These are phyloP conservation scores for Aspergillus intermedius DNA, from an alignment of 2,329 filamentous ascomycete species.

Conservation along the genomic window DNA sequence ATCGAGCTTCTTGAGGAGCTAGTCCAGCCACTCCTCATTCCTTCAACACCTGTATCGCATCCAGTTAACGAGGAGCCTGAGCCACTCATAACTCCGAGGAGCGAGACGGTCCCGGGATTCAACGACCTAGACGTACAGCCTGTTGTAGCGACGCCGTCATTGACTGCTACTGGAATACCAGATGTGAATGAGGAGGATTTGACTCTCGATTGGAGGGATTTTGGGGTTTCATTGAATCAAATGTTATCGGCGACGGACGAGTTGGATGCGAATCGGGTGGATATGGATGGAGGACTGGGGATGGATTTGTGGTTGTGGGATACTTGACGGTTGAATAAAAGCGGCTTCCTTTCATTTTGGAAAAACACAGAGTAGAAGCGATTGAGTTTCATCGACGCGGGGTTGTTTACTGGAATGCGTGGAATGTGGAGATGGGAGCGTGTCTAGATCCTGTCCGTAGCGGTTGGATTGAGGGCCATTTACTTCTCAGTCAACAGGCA, in stretches of 20 bases:
- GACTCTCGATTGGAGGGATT: conserved; percentile 13
- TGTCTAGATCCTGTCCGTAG: too few relatives aligned
- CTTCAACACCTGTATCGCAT: background rate
- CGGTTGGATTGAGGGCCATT: too few relatives aligned
- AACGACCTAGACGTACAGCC: background rate
- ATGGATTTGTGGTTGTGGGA: conserved; percentile 17
- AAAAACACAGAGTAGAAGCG: too few relatives aligned
- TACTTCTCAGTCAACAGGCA: too few relatives aligned
- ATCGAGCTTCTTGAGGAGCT: conserved; percentile 16
- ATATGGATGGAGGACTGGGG: conserved; percentile 9
- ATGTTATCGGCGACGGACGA: conserved; percentile 16
- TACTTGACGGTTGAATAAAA: background rate
- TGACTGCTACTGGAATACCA: background rate
- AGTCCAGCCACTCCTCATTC: conserved; percentile 7
- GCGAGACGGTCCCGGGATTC: background rate
- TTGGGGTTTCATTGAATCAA: conserved; percentile 15
- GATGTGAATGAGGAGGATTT: conserved; percentile 9
- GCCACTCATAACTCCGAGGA: background rate
- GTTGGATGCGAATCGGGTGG: conserved; percentile 13
- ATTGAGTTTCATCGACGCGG: too few relatives aligned
- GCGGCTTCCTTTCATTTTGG: too few relatives aligned
- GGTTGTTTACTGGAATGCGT: too few relatives aligned
- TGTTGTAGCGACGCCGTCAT: background rate
- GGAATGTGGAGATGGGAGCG: too few relatives aligned
- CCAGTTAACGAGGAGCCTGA: background rate